Evolutionary conservation across 2,329 filamentous ascomycete species (phyloP), one percentile per base, ranked within the genome.

Genomic region (Tolypocladium amazonense): DNA sequence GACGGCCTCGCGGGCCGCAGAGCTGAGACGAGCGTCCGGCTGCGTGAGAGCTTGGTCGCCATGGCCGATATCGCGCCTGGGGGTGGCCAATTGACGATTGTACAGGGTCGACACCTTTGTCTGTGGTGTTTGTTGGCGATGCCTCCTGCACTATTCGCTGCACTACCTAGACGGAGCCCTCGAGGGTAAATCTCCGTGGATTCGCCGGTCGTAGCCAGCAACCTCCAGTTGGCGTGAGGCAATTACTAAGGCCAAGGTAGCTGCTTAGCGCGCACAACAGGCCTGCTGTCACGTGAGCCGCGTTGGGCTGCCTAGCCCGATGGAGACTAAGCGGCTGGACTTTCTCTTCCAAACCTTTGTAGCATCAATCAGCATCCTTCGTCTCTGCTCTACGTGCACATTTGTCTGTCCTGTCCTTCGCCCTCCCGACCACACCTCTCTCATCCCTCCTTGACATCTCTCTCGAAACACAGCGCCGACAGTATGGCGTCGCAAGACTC

Each of bases 401-500:
- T 60, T 35, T 58, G 63, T 57, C 60, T 65, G 61, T 58, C 60
- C 61, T 67, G 61, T 62, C 63, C 61, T 64, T 65, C 61, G 64
- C 62, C 61, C 63, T 66, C 63, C 63, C 61, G 39, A 62, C 53
- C 35, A 38, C 53, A 33, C 33, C 39, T 38, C 47, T 43, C 62
- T 59, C 58, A 62, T 59, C 62, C 59, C 59, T 58, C 62, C 59
- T 60, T 57, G 59, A 39, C 58, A 55, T 60, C 58, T 58, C 58
- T 60, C 62, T 56, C 56, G 59, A 57, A 60, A 39, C 60, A 59
- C 60, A 62, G 64, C 39, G 65, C 58, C 61, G 47, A 65, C 71
- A 76, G 64, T 62, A 88, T 88, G 85, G 83, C 85, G 59, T 85
- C 85, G 60, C 84, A 88, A 77, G 86, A 89, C 71, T 83, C 80